phyloP scores from a whole-genome alignment of 2,329 filamentous ascomycete genomes.

The Diplodia intermedia region DNA sequence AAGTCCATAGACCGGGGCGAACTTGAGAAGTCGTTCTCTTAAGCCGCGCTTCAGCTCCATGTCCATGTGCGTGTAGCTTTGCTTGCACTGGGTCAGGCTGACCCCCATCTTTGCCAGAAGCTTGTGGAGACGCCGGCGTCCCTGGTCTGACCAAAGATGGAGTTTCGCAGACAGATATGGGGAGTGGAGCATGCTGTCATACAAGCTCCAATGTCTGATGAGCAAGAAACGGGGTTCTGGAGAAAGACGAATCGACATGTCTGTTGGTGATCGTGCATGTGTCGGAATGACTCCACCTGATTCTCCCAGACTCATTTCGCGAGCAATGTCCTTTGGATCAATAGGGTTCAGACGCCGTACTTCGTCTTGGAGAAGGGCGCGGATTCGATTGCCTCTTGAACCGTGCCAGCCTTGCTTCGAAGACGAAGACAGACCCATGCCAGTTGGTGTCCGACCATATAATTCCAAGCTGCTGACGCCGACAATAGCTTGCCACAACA shows the following conservation, averaged over 20 bases:
- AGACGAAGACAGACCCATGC: constrained; percentile 68
- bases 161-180: constrained; percentile 90
- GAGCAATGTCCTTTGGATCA: constrained; percentile 62
- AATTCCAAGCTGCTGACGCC: constrained; percentile 94
- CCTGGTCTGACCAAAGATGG: constrained; percentile 92
- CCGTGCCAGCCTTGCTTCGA: constrained; percentile 76
- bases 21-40: constrained; percentile 84
- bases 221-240: constrained; percentile 93
- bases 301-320: constrained; percentile 68
- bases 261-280: constrained; percentile 84
- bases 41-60: constrained; percentile 92
- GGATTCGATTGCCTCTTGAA: constrained; percentile 80
- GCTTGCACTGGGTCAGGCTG: constrained; percentile 89
- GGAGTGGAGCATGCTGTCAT: constrained; percentile 98
- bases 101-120: constrained; percentile 98
- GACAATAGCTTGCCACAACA: constrained; percentile 93
- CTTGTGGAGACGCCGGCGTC: constrained; percentile 88
- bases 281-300: constrained; percentile 85
- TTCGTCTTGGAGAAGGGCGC: constrained; percentile 88
- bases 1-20: constrained; percentile 89
- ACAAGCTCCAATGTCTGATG: constrained; percentile 94
- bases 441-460: constrained; percentile 84
- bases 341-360: constrained; percentile 91
- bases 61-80: constrained; percentile 98
- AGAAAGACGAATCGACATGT: constrained; percentile 88